Evolutionary conservation across 2,329 filamentous ascomycete genomes (phyloP), one percentile per base, ranked within the genome.

Genomic region (Truncatella angustata): DNA sequence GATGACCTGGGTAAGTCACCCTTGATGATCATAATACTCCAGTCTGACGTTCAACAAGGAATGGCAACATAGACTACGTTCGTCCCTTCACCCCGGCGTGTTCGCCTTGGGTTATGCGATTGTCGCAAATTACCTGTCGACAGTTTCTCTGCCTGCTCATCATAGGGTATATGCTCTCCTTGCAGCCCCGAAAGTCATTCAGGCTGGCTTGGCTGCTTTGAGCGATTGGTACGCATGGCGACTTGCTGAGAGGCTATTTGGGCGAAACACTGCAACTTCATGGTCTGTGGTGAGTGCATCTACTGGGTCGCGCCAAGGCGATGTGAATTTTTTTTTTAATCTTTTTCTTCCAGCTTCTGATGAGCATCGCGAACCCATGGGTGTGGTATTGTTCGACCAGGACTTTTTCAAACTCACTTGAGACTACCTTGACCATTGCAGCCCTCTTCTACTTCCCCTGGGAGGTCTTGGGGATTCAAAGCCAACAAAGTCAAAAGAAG

Each of bases 341-440:
- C 42, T 23, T 26, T 47, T 53, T 35, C 39, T 43, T 30, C 21
- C 56, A 91, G 86, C 75, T 96, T 42, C 78, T 81, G 53, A 79
- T 94, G 71, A 86, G 85, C 3, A 69, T 88, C 39, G 74, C 85
- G 62, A 96, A 85, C 69, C 90, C 94, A 5, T 99, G 94, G 91
- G 91, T 97, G 68, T 97, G 90, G 90, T 97, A 94, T 71, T 94
- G 88, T 71, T 94, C 91, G 1, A 93, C 91, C 0, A 82, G 94
- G 43, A 96, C 94, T 1, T 87, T 99, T 64, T 97, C 93, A 50
- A 99, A 99, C 72, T 94, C 87, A 49, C 75, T 97, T 4, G 94
- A 99, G 75, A 91, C 88, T n/a, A 89, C 88, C 1, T 73, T 99
- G 60, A 97, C 93, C 4, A 77, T 88, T 54, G 78, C 84, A 62